Percentiles rank a stretch among this genome's conserved stretches.
phyloP scores from a whole-genome alignment of 495 filamentous ascomycete species.

The Aspergillus coremiiformis region DNA sequence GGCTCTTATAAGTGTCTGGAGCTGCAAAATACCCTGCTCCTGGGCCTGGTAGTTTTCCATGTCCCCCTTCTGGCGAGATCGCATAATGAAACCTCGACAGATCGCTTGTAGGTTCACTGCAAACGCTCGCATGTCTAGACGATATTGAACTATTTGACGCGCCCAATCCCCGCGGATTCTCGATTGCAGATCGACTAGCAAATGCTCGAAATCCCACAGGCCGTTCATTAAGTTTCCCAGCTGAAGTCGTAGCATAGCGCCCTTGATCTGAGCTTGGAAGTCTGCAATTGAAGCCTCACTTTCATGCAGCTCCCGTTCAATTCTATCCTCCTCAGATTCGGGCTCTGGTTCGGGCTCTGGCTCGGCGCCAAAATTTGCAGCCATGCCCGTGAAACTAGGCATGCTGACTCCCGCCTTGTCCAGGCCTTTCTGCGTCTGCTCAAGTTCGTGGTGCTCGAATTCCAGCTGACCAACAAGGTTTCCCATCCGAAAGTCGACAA shows the following conservation, averaged over 20 bases:
- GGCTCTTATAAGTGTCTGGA: slow-evolving; percentile 83
- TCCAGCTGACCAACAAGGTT: slow-evolving; percentile 95
- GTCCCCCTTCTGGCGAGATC: slow-evolving; percentile 52
- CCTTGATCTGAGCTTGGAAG: slow-evolving; percentile 81
- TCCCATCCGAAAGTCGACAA: slow-evolving; percentile 94
- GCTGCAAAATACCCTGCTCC: slow-evolving; percentile 60
- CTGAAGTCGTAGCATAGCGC: slow-evolving; percentile 66
- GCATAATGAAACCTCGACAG: slow-evolving; percentile 69
- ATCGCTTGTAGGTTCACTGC: slow-evolving; percentile 70
- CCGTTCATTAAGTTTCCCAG: slow-evolving; percentile 78
- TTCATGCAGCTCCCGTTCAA: slow-evolving; percentile 74
- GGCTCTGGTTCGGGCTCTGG: slow-evolving; percentile 51
- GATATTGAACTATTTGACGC: slow-evolving; percentile 69
- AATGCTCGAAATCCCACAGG: slow-evolving; percentile 82
- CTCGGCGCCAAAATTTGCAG: slow-evolving; percentile 82
- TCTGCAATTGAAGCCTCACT: slow-evolving; percentile 64
- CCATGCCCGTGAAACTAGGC: slow-evolving; percentile 97
- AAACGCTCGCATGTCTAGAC: slow-evolving; percentile 70
- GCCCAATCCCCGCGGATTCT: slow-evolving; percentile 72
- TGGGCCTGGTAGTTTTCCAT: slow-evolving; percentile 63
- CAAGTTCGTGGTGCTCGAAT: slow-evolving; percentile 95
- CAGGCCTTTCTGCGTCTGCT: slow-evolving; percentile 91
- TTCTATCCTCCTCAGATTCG: slow-evolving; percentile 84
- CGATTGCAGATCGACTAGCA: slow-evolving; percentile 74
- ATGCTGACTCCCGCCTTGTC: slow-evolving; percentile 92